Evolutionary conservation across 148 eudicot genomes (phyloP).

Genomic region (Heliamphora exappendiculata): DNA sequence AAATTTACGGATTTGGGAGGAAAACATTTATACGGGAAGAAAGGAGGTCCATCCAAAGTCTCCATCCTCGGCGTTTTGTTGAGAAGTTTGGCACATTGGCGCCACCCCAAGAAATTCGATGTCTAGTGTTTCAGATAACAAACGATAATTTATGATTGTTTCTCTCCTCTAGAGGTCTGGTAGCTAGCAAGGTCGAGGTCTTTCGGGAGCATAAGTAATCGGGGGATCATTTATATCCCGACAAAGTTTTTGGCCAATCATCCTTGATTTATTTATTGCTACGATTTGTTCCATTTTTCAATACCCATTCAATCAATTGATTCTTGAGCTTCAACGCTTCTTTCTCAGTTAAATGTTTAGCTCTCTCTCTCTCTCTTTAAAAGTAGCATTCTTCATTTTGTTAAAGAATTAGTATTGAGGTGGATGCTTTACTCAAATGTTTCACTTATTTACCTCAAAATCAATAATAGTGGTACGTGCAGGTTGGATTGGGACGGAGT

Average conservation of each 20-base stretch:
- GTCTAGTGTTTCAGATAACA: conserved; percentile 27
- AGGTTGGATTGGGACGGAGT: too few relatives aligned
- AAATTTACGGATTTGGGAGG: conserved; percentile 86
- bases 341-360: conserved; percentile 21
- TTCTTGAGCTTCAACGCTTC: conserved; percentile 27
- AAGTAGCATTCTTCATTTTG: too few relatives aligned
- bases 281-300: conserved; percentile 21
- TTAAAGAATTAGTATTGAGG: too few relatives aligned
- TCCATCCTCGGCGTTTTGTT: conserved; percentile 61
- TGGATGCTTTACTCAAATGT: too few relatives aligned
- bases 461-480: too few relatives aligned
- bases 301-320: conserved; percentile 29
- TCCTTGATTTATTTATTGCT: conserved; percentile 31
- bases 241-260: conserved; percentile 13
- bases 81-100: conserved; percentile 66
- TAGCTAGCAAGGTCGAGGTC: conserved; percentile 21
- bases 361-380: too few relatives aligned
- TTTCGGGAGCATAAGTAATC: conserved; percentile 13
- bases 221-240: conserved; percentile 15
- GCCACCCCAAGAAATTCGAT: conserved; percentile 84
- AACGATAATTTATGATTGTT: conserved; percentile 7
- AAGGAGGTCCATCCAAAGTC: conserved; percentile 44
- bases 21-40: conserved; percentile 68
- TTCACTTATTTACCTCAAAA: too few relatives aligned
- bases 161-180: neutral